A percentile compares a stretch with the other conserved stretches of the same genome.
phyloP scores from a whole-genome alignment of 2,329 filamentous ascomycete genomes.

The Microsporum ferrugineum region DNA sequence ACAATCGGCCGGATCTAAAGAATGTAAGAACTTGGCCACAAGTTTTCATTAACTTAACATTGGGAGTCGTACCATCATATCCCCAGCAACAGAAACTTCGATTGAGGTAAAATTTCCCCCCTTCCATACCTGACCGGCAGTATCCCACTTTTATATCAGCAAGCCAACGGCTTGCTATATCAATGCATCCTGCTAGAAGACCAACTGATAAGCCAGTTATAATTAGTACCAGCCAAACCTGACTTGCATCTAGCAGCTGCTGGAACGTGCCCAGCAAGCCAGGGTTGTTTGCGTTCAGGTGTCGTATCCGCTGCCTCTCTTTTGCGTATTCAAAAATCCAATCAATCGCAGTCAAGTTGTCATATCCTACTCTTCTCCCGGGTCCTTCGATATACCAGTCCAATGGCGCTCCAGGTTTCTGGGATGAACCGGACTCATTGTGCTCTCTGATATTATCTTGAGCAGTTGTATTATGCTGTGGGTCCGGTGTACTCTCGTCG shows the following conservation, averaged over 20 bases:
- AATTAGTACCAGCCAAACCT: constrained; percentile 84
- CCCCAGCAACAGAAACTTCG: constrained; percentile 88
- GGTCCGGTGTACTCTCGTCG: constrained; percentile 7
- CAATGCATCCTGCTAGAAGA: constrained; percentile 73
- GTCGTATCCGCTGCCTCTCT: constrained; percentile 76
- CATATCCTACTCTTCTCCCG: constrained; percentile 82
- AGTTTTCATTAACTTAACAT: background rate
- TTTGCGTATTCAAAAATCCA: constrained; percentile 99
- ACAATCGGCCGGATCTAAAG: constrained; percentile 59
- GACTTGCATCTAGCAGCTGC: constrained; percentile 68
- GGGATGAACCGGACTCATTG: constrained; percentile 20
- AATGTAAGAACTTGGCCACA: constrained; percentile 12
- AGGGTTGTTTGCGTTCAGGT: constrained; percentile 56
- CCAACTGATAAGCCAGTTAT: constrained; percentile 76
- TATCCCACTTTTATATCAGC: constrained; percentile 85
- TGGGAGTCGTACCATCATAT: constrained; percentile 49
- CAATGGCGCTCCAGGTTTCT: constrained; percentile 33
- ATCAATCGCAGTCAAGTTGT: constrained; percentile 93
- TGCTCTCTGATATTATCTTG: constrained; percentile 17
- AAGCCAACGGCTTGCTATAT: constrained; percentile 85
- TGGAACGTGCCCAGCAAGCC: constrained; percentile 63
- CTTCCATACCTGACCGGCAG: constrained; percentile 64
- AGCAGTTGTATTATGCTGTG: constrained; percentile 17
- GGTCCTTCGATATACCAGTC: constrained; percentile 91
- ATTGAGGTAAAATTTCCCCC: constrained; percentile 82